Conservation (phyloP, 2,329 filamentous ascomycete species). For the Xylariales sp. region DNA sequence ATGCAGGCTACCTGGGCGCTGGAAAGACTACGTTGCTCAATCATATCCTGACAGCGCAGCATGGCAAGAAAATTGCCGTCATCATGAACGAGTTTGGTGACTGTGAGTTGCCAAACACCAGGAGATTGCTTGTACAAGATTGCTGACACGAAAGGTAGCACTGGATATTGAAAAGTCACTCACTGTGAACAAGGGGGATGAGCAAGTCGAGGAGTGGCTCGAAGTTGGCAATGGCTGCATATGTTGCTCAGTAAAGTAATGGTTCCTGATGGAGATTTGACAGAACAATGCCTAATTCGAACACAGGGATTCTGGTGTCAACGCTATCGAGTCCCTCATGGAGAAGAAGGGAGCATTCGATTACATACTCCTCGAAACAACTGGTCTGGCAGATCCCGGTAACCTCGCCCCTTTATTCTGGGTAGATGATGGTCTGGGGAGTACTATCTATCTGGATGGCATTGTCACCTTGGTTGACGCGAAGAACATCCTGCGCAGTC, state of each 20-base stretch:
- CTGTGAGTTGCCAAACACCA: conserved; percentile 51
- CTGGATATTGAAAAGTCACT: conserved; percentile 94
- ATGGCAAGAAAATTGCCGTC: conserved; percentile 97
- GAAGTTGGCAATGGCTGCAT: conserved; percentile 96
- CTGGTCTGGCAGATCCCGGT: conserved; percentile 88
- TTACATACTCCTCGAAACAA: conserved; percentile 96
- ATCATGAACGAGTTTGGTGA: conserved; percentile 93
- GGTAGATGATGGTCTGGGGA: conserved; percentile 93
- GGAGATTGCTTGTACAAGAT: background rate
- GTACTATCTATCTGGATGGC: conserved; percentile 92
- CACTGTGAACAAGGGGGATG: conserved; percentile 78
- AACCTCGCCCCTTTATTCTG: conserved; percentile 96
- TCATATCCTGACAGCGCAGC: conserved; percentile 89
- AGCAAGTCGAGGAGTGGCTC: conserved; percentile 89
- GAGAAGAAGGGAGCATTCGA: conserved; percentile 90
- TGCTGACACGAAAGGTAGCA: conserved; percentile 43
- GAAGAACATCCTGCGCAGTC: conserved; percentile 78
- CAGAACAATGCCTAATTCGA: conserved; percentile 17
- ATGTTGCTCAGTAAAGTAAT: conserved; percentile 91
- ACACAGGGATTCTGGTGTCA: conserved; percentile 78
- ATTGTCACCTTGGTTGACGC: conserved; percentile 95
- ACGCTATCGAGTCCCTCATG: conserved; percentile 94
- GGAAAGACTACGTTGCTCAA: conserved; percentile 95
- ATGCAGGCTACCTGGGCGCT: conserved; percentile 80
- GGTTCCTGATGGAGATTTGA: background rate